Base-by-base conservation (phyloP, 495 filamentous ascomycete species). In the Aspergillus leporis region DNA sequence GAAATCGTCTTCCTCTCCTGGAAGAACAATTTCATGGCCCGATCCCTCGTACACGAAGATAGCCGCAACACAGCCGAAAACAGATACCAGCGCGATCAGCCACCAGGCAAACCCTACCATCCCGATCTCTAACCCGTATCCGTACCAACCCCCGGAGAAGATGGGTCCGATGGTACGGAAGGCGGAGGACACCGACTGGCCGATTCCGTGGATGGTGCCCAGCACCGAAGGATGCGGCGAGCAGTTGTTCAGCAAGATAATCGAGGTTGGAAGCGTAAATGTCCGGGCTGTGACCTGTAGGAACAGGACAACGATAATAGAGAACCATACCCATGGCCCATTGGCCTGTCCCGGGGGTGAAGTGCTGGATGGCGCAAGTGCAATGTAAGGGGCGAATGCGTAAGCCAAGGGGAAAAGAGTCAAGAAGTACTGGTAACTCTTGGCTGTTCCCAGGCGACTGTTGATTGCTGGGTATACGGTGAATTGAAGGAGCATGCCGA, bases 181-280 rank as follows among this genome's bases (percentile, higher is more conserved):
- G 25, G 85, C 82, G 36, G 82, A 86, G 36, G 82, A 87, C 9
- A 88, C 87, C 60, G 82, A 90, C 73, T 92, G 88, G 10, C 85
- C 91, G 21, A 93, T 81, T 5, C 91, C 91, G 72, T 96, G 91
- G 32, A 94, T 82, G 2, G 90, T 92, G 1, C 90, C 89, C 10
- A 96, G 78, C 6, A 93, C 90, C 28, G 82, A 86, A 0, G 90
- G 90, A 64, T 93, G 90, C 2, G 91, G 90, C 47, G 85, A 87
- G 73, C 87, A 89, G 68, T 96, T 94, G 63, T 93, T 94, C 31
- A 93, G 78, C 7, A 96, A 75, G 55, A 96, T 93, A 3, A 87
- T 86, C 21, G 87, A 85, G 14, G 84, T 86, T 0, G 91, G 90
- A 0, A 93, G 79, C 6, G 89, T 89, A 73, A 96, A 93, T 0